Evolutionary conservation across 306 rosid genomes (phyloP), one percentile per base, ranked within the genome.

Genomic region (Quercus parvula): DNA sequence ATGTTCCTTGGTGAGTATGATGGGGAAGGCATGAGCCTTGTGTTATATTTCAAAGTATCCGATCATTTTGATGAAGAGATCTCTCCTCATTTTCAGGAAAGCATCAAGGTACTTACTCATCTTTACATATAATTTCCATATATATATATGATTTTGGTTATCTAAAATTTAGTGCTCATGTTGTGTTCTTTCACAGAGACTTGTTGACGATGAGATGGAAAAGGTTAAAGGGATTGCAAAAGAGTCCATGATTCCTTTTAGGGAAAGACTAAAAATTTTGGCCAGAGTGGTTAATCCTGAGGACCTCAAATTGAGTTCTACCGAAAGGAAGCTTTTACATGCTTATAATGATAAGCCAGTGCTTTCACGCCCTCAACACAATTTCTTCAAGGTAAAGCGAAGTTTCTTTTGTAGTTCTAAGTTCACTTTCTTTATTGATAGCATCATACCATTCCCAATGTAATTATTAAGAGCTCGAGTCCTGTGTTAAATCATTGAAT

Each of bases 21-120:
- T 54, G 99, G 99, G 5, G 97, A 94, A 86, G 95, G 99, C 82
- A 85, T 94, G 94, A 92, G 94, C 82, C 97, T 94, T 80, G 97
- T 94, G 3, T 81, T 94, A 58, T 92, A 92, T 81, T 94, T 94
- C 69, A 92, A 81, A 83, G 76, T 92, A 56, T 86, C 89, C 3
- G 94, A 94, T 62, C 82, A 84, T 77, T 92, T 87, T 22, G 97
- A 91, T 59, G 66, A 71, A 49, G 95, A 92, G 74, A 87, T 89
- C 85, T 90, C 97, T 24, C 72, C 70, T 62, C 81, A 75, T 35
- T 88, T 90, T 77, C 91, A 83, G 68, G 91, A 89, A 17, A 85
- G 81, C 78, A 75, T 94, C 69, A 86, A 76, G 97, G 98, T 92
- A 90, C 33, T 70, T 70, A 22, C 66, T 72, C 52, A 3, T 67